phyloP scores from a whole-genome alignment of 306 rosid genomes.

The Malus asiatica region DNA sequence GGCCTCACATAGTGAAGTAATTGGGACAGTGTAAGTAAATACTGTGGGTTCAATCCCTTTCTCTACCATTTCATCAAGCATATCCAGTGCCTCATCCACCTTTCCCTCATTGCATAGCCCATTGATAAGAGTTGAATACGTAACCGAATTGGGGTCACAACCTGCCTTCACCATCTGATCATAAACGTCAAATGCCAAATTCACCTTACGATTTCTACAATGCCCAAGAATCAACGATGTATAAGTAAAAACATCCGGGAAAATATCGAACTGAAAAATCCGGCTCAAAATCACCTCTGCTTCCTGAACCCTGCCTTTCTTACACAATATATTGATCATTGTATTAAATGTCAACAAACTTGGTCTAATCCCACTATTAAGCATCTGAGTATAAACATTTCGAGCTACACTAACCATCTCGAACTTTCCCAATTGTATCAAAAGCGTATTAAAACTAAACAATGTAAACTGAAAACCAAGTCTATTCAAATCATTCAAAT shows the following conservation, averaged over 20 bases:
- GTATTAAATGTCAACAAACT: conserved; percentile 35
- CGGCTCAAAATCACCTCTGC: conserved; percentile 27
- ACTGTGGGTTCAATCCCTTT: conserved; percentile 31
- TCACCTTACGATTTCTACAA: conserved; percentile 30
- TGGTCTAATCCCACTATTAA: conserved; percentile 26
- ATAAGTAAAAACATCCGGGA: conserved; percentile 33
- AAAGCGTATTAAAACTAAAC: conserved; percentile 38
- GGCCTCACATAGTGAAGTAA: conserved; percentile 31
- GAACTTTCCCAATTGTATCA: conserved; percentile 37
- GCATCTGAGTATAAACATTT: conserved; percentile 21
- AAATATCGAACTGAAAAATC: conserved; percentile 25
- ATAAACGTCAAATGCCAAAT: conserved; percentile 23
- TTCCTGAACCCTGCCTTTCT: conserved; percentile 29
- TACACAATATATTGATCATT: conserved; percentile 32
- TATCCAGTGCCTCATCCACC: conserved; percentile 33
- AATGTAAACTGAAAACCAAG: conserved; percentile 29
- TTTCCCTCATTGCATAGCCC: conserved; percentile 34
- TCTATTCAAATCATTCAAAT: conserved; percentile 18
- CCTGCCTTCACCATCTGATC: conserved; percentile 32
- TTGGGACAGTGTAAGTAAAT: conserved; percentile 31
- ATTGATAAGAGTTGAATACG: conserved; percentile 34
- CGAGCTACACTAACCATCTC: conserved; percentile 30
- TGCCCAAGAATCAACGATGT: conserved; percentile 38
- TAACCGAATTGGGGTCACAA: conserved; percentile 30
- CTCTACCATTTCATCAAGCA: conserved; percentile 31